Percentiles rank a stretch among this genome's conserved stretches.
Evolutionary conservation across 2,329 filamentous ascomycete species (phyloP).

Genomic region (Helotiales sp.): DNA sequence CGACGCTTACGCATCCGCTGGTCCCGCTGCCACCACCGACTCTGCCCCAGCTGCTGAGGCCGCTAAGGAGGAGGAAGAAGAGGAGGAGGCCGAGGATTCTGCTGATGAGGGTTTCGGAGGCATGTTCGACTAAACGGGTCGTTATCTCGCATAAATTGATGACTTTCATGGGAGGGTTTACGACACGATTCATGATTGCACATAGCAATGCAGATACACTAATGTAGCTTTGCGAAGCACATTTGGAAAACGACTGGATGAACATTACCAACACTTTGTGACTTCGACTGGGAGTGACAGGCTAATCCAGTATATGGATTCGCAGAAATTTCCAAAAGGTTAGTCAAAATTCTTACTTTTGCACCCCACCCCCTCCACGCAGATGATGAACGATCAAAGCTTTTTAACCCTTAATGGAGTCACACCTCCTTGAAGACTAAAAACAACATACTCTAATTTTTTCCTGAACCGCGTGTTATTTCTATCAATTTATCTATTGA

Average conservation of each 20-base stretch:
- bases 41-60: constrained; percentile 56
- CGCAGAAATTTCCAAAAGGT: constrained; percentile 29
- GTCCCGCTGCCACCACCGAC: constrained; percentile 67
- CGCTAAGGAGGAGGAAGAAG: constrained; percentile 65
- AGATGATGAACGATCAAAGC: constrained; percentile 46
- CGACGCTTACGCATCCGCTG: constrained; percentile 88
- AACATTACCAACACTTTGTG: constrained; percentile 15
- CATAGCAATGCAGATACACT: constrained; percentile 36
- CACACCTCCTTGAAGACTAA: constrained; percentile 44
- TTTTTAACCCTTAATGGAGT: constrained; percentile 49
- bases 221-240: constrained; percentile 36
- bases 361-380: constrained; percentile 23
- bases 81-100: constrained; percentile 69
- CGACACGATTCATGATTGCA: constrained; percentile 33
- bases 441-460: constrained; percentile 51
- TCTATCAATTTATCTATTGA: constrained; percentile 41
- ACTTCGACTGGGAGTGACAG: constrained; percentile 16
- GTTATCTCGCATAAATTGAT: constrained; percentile 34
- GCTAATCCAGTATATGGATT: constrained; percentile 18
- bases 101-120: constrained; percentile 72
- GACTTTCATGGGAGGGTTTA: constrained; percentile 26
- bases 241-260: constrained; percentile 19
- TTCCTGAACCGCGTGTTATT: constrained; percentile 42
- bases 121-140: constrained; percentile 68
- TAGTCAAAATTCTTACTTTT: constrained; percentile 28